Percentiles rank a stretch among this genome's conserved stretches.
phyloP scores from a whole-genome alignment of 2,329 filamentous ascomycete species.

The Teratosphaeriaceae sp. region DNA sequence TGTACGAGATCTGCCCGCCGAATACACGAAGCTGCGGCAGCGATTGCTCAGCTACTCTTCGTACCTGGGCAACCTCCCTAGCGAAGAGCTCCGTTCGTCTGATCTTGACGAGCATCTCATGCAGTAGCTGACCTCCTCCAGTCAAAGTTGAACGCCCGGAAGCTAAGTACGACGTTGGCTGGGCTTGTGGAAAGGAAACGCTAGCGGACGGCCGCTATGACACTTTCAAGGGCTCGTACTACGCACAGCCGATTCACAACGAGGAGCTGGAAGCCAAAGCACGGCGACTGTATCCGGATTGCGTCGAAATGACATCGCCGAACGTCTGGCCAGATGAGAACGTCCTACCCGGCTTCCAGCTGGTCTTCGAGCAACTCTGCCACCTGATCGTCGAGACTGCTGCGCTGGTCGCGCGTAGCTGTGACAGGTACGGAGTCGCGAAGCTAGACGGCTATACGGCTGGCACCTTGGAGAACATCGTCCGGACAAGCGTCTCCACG shows the following conservation, averaged over 20 bases:
- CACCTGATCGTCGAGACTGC: conserved; percentile 82
- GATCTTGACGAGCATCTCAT: conserved; percentile 9
- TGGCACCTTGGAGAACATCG: conserved; percentile 81
- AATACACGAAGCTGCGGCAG: conserved; percentile 64
- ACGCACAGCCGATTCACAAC: conserved; percentile 62
- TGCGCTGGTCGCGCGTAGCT: conserved; percentile 80
- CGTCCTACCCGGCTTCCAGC: conserved; percentile 67
- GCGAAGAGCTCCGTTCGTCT: conserved; percentile 67
- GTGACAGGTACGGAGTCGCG: conserved; percentile 73
- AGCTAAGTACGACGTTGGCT: conserved; percentile 59
- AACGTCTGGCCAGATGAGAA: conserved; percentile 77
- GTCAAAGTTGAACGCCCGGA: conserved; percentile 42
- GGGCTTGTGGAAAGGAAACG: conserved; percentile 77
- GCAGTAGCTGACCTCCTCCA: conserved; percentile 11
- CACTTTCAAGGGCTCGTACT: conserved; percentile 76
- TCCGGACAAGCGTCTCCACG: conserved; percentile 76
- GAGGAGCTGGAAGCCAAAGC: conserved; percentile 53
- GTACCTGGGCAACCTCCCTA: conserved; percentile 75
- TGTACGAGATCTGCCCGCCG: conserved; percentile 73
- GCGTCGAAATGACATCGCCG: conserved; percentile 81
- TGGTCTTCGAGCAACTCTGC: conserved; percentile 69
- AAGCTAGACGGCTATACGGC: conserved; percentile 70
- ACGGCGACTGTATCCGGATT: conserved; percentile 52
- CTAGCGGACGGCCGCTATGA: conserved; percentile 72
- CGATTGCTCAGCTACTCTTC: conserved; percentile 79